Evolutionary conservation across 495 filamentous ascomycete genomes (phyloP).

Genomic region (Aeminium ludgeri): DNA sequence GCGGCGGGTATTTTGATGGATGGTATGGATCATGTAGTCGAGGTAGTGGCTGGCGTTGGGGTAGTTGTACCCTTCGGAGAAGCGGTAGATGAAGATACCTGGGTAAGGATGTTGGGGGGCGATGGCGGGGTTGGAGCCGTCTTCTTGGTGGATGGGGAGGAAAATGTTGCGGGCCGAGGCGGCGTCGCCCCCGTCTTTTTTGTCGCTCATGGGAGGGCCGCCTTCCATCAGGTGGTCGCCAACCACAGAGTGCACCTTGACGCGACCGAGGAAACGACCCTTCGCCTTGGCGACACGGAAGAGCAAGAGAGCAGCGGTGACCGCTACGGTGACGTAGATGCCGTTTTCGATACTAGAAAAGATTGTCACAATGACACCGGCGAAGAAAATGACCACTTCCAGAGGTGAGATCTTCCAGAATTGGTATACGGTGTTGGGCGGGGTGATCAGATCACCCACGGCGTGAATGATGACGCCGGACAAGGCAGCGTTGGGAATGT

Average conservation of each 20-base stretch:
- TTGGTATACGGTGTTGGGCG: slow-evolving; percentile 84
- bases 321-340: slow-evolving; percentile 68
- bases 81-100: slow-evolving; percentile 94
- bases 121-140: slow-evolving; percentile 81
- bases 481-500: slow-evolving; percentile 74
- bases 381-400: slow-evolving; percentile 86
- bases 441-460: slow-evolving; percentile 85
- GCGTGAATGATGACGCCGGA: slow-evolving; percentile 95
- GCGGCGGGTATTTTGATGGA: slow-evolving; percentile 61
- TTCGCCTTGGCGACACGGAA: slow-evolving; percentile 72
- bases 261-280: slow-evolving; percentile 74
- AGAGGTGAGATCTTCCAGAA: slow-evolving; percentile 90
- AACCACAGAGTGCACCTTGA: slow-evolving; percentile 79
- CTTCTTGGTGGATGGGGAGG: slow-evolving; percentile 72
- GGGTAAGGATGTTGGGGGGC: slow-evolving; percentile 68
- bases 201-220: slow-evolving; percentile 19
- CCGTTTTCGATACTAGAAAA: slow-evolving; percentile 82
- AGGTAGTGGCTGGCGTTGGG: slow-evolving; percentile 87
- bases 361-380: slow-evolving; percentile 78
- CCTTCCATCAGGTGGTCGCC: slow-evolving; percentile 62
- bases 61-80: slow-evolving; percentile 93
- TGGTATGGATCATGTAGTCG: slow-evolving; percentile 55
- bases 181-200: slow-evolving; percentile 15
- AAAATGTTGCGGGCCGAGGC: slow-evolving; percentile 52
- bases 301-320: slow-evolving; percentile 63